These are phyloP conservation scores for Pichia deserticola DNA, from an alignment of 805 yeast species.

Conservation along the genomic window DNA sequence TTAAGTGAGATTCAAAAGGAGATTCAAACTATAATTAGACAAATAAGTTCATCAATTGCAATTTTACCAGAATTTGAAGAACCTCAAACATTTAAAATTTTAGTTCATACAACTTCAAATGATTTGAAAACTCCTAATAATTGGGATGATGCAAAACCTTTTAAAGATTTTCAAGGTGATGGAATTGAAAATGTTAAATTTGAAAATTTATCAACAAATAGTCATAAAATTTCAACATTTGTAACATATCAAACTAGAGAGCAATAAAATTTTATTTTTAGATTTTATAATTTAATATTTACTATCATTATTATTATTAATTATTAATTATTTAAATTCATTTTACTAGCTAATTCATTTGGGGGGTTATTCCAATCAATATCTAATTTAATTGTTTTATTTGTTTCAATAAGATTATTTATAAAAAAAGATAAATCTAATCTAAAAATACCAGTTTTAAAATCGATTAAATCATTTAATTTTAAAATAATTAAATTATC, in stretches of 20 bases:
- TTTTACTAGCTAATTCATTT: slow-evolving; percentile 2
- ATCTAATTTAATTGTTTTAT: background rate
- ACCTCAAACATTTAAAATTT: slow-evolving; percentile 71
- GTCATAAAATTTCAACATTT: slow-evolving; percentile 63
- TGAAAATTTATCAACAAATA: slow-evolving; percentile 56
- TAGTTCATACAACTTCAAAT: slow-evolving; percentile 75
- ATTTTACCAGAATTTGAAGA: slow-evolving; percentile 67
- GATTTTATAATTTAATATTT: background rate
- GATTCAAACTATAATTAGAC: slow-evolving; percentile 81
- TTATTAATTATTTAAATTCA: background rate
- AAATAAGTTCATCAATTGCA: slow-evolving; percentile 80
- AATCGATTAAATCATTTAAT: slow-evolving; percentile 15
- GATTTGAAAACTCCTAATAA: slow-evolving; percentile 62
- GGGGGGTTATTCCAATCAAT: slow-evolving; percentile 9
- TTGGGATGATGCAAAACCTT: slow-evolving; percentile 62
- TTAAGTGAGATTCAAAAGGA: slow-evolving; percentile 56
- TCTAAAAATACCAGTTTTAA: slow-evolving; percentile 15
- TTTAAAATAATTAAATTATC: background rate
- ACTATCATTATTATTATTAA: too few species aligned
- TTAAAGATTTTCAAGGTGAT: slow-evolving; percentile 43
- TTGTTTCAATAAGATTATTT: background rate
- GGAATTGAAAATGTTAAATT: slow-evolving; percentile 62
- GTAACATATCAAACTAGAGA: slow-evolving; percentile 48
- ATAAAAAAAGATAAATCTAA: slow-evolving; percentile 8
- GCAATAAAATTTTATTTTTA: background rate